Base-by-base conservation (phyloP, 192 early-diverging fungal species). In the Phycomyces blakesleeanus region DNA sequence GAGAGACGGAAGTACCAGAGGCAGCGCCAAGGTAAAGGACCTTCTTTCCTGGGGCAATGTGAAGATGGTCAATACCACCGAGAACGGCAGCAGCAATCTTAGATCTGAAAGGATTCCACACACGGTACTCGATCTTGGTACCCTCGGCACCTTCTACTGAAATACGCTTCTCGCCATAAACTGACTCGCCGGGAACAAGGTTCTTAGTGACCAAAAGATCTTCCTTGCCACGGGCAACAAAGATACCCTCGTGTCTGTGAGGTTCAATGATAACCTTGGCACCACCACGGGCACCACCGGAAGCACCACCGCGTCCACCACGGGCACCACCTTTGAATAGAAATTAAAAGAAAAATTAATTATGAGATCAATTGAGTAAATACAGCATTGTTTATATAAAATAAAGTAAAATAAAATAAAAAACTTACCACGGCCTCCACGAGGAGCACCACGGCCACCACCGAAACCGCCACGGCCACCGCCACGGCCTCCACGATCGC, bases 81-180 rank as follows among this genome's bases (percentile, higher is more conserved):
- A 98, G 87, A 54, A 98, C 86, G 78, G 93, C 95, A 60, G 97
- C 97, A 53, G 97, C 97, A 42, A 98, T 73, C 88, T 98, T 98
- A 70, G 95, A 97, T 69, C 97, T 86, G 91, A 98, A 98, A 64
- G 97, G 97, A 77, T 98, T 98, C 97, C 97, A 98, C 59, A 98
- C 93, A 65, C 97, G 88, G 81, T 98, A 98, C 81, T 98, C 97
- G 39, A 88, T 88, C 81, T 98, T 98, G 69, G 91, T 90, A 61
- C 93, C 93, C 53, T 98, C 97, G 58, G 85, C 75, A 58, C 95
- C 94, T 66, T 98, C 97, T 7, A 98, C 90, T 1, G 90, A 87
- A 72, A 99, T 92, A 72, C 97, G 86, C 89, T 99, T 99, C 79
- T 99, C 97, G 52, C 95, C 95, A 76, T 99, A 99, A 21, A 96